Percentiles rank a stretch among this genome's conserved stretches.
Conservation (phyloP, 495 filamentous ascomycete species). For the Rhizodiscina lignyota region DNA sequence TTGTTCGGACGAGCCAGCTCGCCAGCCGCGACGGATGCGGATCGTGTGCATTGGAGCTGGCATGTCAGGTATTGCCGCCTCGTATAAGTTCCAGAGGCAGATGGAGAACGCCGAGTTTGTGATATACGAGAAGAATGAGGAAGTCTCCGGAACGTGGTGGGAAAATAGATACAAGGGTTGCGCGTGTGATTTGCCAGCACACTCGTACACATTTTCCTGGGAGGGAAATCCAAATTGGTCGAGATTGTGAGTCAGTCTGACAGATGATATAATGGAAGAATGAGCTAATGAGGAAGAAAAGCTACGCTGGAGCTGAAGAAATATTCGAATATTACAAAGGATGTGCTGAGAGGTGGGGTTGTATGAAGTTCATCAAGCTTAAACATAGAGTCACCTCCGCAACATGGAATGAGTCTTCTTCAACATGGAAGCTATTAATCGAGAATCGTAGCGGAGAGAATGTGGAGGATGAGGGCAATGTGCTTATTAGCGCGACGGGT, state of each 20-base stretch:
- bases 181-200: conserved; percentile 1
- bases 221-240: conserved; percentile 22
- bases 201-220: conserved; percentile 16
- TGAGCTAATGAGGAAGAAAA: too few relatives aligned
- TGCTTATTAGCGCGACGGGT: conserved; percentile 20
- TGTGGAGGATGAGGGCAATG: conserved; percentile 12
- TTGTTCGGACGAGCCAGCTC: too few relatives aligned
- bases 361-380: conserved; percentile 15
- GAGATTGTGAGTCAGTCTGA: too few relatives aligned
- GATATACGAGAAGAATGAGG: conserved; percentile 3
- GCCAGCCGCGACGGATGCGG: too few relatives aligned
- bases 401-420: conserved; percentile 14
- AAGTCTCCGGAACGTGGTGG: conserved; percentile 1
- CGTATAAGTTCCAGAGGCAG: too few relatives aligned
- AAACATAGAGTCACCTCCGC: conserved; percentile 16
- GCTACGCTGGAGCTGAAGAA: conserved; percentile 19
- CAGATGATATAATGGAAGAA: too few relatives aligned
- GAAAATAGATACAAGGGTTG: conserved; percentile 1
- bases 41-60: too few relatives aligned
- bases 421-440: conserved; percentile 9
- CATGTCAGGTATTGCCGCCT: too few relatives aligned
- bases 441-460: conserved; percentile 9
- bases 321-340: conserved; percentile 20
- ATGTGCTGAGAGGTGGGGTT: conserved; percentile 12
- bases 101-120: conserved; percentile 34